Base-by-base conservation (phyloP, 495 filamentous ascomycete genomes). In the Hypomontagnella submonticulosa region DNA sequence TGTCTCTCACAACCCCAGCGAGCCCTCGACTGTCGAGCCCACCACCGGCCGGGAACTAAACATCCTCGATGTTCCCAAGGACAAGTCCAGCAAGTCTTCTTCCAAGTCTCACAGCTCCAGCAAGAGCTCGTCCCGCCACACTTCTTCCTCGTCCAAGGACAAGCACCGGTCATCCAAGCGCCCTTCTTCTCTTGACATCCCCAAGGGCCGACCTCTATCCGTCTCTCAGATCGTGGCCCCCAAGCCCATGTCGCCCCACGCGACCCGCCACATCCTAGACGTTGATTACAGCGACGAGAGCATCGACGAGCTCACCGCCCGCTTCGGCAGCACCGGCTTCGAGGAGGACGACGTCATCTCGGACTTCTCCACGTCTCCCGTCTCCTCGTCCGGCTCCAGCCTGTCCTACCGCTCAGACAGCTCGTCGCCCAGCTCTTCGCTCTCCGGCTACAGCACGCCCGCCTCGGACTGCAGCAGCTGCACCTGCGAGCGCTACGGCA, bases 11-110 rank as follows among this genome's bases (percentile, higher is more conserved):
- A 95, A 99, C 80, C 95, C 96, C 49, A 92, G 91, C 72, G 87
- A 91, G 74, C 85, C 90, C 57, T 92, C 89, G 75, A 96, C 92
- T 79, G 89, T 90, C 73, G 95, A 99, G 84, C 93, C 95, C 70
- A 98, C 93, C 72, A 97, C 96, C 68, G 92, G 93, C 81, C 95
- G 96, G 77, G 90, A 90, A 76, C 85, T 99, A 57, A 99, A 88
- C 80, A 87, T 88, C 77, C 84, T 89, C 71, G 85, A 88, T 65
- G 81, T 83, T 40, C 77, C 83, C 67, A 78, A 77, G 73, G 73
- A 77, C 64, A 76, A 73, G 59, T 80, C 79, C 38, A 76, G 78
- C 64, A 73, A 76, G 56, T 80, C 78, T 57, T 84, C 81, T 53
- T 82, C 79, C 55, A 81, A 78, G 55, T 79, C 77, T 56, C 76